A percentile compares a stretch with the other conserved stretches of the same genome.
These are phyloP conservation scores for Phyllosticta citrichinensis DNA, from an alignment of 2,329 filamentous ascomycete genomes.

Conservation along the genomic window DNA sequence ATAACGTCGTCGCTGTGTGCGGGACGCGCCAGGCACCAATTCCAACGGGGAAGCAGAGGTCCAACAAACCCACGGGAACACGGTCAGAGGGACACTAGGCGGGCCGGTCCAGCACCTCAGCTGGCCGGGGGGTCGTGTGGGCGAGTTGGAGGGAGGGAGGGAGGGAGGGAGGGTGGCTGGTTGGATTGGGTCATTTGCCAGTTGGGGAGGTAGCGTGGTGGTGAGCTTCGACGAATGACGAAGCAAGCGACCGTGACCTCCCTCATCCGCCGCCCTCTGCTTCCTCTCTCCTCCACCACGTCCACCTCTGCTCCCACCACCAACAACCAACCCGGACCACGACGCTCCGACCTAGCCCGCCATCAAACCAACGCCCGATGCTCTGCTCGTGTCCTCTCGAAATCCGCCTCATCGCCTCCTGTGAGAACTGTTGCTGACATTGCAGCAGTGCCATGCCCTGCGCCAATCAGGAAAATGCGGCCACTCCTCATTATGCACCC, in stretches of 20 bases:
- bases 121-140: not conserved
- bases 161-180: not conserved
- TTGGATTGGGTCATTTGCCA: not conserved
- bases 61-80: not conserved
- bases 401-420: not conserved
- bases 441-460: not conserved
- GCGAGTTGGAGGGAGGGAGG: not conserved
- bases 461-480: not conserved
- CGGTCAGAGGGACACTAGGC: not conserved
- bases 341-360: too few relatives aligned
- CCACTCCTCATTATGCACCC: not conserved
- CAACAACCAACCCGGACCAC: not conserved
- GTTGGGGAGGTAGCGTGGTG: not conserved
- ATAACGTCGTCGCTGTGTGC: not conserved
- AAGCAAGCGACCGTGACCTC: not conserved
- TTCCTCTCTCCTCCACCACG: not conserved
- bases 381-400: not conserved
- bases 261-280: not conserved
- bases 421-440: not conserved
- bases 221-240: not conserved
- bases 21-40: not conserved
- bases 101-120: not conserved
- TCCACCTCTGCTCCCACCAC: not conserved
- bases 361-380: not conserved
- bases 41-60: not conserved